Evolutionary conservation across 495 filamentous ascomycete genomes (phyloP), one percentile per base, ranked within the genome.

Genomic region (Annulohypoxylon nitens): DNA sequence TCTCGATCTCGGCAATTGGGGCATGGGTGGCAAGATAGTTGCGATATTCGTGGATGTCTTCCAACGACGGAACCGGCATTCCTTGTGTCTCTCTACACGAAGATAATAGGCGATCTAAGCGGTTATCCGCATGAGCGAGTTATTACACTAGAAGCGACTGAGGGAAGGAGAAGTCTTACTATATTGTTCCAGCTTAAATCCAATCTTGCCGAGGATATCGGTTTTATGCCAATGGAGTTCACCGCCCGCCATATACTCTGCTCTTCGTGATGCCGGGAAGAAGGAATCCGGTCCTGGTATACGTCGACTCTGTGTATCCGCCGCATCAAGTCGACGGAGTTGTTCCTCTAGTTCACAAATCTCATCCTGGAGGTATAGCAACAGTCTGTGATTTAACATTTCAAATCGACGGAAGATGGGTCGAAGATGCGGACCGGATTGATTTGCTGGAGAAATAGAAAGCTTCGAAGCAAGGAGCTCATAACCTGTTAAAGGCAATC

Each of bases 361-460:
- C 77, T 97, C 93, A 76, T 96, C 93, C 81, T 97, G 95, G 0
- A 98, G 87, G 75, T 96, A 89, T 2, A 98, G 84, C 2, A 98
- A 85, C 11, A 97, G 83, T 16, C 95, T 90, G 76, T 97, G 93
- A 75, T 97, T 97, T 4, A 97, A 81, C 8, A 87, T 85, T 75
- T 92, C 92, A 75, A 98, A 98, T 67, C 91, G 91, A 39, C 94
- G 90, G 79, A 97, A 97, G 14, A 98, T 87, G 6, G 93, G 93
- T 85, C 86, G 34, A 91, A 84, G 2, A 76, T 71, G 2, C 70
- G 71, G 78, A 78, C 36, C 67, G 4, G 41, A 1, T 18, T 59
- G 64, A 20, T 72, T 45, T 18, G 66, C 59, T 18, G 70, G 65
- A 18, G 80, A 81, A 5, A 84, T 79, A 30, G 87, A 87, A 51